Percentiles rank a stretch among this genome's conserved stretches.
Conservation (phyloP, 306 rosid species). For the Datisca glomerata region DNA sequence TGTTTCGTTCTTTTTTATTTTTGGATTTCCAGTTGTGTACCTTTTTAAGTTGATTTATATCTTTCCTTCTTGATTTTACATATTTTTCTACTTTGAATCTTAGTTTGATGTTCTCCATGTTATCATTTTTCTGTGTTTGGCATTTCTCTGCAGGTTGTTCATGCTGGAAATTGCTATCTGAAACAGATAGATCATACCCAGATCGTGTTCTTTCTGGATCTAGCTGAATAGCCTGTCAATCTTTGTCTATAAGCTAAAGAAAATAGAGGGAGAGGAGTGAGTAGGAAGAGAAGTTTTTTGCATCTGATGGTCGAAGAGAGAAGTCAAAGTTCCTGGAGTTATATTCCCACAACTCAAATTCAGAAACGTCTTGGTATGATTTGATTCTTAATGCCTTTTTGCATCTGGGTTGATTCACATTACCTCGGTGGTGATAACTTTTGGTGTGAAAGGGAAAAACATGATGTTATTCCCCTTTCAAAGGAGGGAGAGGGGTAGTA, state of each 20-base stretch:
- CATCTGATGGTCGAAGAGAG: constrained; percentile 18
- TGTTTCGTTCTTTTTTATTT: too few species aligned
- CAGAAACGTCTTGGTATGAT: constrained; percentile 6
- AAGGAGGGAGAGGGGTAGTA: too few species aligned
- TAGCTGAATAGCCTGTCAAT: constrained; percentile 20
- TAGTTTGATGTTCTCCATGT: constrained; percentile 19
- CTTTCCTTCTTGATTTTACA: too few species aligned
- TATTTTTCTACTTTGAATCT: constrained; percentile 8
- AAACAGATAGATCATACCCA: constrained; percentile 62
- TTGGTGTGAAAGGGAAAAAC: constrained; percentile 8
- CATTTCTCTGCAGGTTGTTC: constrained; percentile 24
- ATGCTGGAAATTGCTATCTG: constrained; percentile 26
- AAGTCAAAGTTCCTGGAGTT: constrained; percentile 37
- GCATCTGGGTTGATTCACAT: constrained; percentile 17
- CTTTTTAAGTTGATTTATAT: too few species aligned
- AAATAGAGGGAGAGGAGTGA: constrained; percentile 10
- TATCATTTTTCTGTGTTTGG: constrained; percentile 12
- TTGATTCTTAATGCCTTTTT: constrained; percentile 14
- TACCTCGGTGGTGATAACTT: constrained; percentile 14
- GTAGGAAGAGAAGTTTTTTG: constrained; percentile 18
- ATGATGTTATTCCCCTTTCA: too few species aligned
- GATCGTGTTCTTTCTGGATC: constrained; percentile 59
- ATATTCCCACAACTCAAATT: constrained; percentile 9
- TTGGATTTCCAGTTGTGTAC: too few species aligned
- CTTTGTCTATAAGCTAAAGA: constrained; percentile 12